A percentile compares a stretch with the other conserved stretches of the same genome.
Conservation (phyloP, 2,329 filamentous ascomycete genomes). For the Pseudocercospora ulei region DNA sequence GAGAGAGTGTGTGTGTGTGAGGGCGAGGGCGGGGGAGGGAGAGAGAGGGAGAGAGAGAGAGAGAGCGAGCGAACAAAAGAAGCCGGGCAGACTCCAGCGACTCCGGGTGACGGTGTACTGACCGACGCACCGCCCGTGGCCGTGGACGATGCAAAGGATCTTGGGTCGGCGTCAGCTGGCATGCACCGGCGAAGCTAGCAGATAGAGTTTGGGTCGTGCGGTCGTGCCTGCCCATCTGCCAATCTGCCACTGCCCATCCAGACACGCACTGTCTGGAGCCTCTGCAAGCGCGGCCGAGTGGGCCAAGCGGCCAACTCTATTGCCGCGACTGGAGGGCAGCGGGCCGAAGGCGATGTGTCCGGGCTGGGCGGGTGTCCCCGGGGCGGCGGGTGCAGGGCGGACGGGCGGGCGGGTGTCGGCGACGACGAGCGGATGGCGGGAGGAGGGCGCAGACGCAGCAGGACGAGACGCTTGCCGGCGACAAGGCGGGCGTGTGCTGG, state of each 20-base stretch:
- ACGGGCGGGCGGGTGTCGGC: background rate
- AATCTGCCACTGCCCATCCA: conserved; percentile 15
- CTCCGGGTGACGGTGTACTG: conserved; percentile 4
- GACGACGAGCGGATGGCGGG: conserved; percentile 1
- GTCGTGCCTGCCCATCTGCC: too few species aligned
- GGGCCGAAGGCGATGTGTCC: conserved; percentile 18
- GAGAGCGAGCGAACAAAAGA: too few species aligned
- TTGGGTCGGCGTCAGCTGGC: conserved; percentile 23
- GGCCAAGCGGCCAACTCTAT: conserved; percentile 25
- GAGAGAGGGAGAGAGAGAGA: too few species aligned
- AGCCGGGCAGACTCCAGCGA: background rate
- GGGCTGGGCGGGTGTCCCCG: conserved; percentile 14
- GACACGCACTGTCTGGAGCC: conserved; percentile 17
- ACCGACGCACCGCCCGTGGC: background rate
- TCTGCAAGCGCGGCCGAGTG: conserved; percentile 8
- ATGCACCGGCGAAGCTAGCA: conserved; percentile 19
- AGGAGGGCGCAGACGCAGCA: background rate
- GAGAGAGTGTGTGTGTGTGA: too few species aligned
- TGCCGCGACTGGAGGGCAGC: conserved; percentile 16
- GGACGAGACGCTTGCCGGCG: conserved; percentile 14
- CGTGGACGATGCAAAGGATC: conserved; percentile 11
- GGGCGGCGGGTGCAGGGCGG: conserved; percentile 3
- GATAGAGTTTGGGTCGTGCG: conserved; percentile 22
- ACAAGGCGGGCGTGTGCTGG: conserved; percentile 12
- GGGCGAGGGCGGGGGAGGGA: too few species aligned